Evolutionary conservation across 768 basidiomycete species (phyloP).

Genomic region (Hortiboletus flavorubellus): DNA sequence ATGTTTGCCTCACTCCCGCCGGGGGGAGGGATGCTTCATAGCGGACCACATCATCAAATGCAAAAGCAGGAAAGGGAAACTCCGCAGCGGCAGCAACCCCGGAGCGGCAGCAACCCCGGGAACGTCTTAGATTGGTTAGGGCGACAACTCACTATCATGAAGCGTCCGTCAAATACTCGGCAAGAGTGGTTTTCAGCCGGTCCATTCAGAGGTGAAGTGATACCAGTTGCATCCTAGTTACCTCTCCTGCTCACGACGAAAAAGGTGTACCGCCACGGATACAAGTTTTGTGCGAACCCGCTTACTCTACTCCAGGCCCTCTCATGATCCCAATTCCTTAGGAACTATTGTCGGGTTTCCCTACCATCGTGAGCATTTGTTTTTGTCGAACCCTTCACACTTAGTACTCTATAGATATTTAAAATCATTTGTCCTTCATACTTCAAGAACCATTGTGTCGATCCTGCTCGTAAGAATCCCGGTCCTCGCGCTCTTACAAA

Average conservation of each 20-base stretch:
- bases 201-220: slow-evolving; percentile 19
- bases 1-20: slow-evolving; percentile 38
- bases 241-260: slow-evolving; percentile 4
- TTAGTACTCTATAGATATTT: slow-evolving; percentile 46
- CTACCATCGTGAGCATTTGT: slow-evolving; percentile 49
- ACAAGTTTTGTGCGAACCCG: slow-evolving; percentile 51
- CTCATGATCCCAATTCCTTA: slow-evolving; percentile 45
- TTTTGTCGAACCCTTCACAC: not conserved
- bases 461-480: slow-evolving; percentile 38
- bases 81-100: slow-evolving; percentile 13
- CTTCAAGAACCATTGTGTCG: slow-evolving; percentile 26
- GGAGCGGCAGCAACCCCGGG: slow-evolving; percentile 24
- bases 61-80: slow-evolving; percentile 24
- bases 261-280: slow-evolving; percentile 46
- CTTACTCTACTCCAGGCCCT: slow-evolving; percentile 68
- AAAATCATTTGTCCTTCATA: slow-evolving; percentile 57
- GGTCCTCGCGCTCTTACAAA: slow-evolving; percentile 46
- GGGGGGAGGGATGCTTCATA: slow-evolving; percentile 9
- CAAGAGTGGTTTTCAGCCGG: slow-evolving; percentile 6
- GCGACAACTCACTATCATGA: not conserved
- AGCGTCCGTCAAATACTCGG: slow-evolving; percentile 1
- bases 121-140: slow-evolving; percentile 25
- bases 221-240: not conserved
- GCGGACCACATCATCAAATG: not conserved
- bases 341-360: slow-evolving; percentile 64